Conservation (phyloP, 331 rosid species). For the Cydonia oblonga region DNA sequence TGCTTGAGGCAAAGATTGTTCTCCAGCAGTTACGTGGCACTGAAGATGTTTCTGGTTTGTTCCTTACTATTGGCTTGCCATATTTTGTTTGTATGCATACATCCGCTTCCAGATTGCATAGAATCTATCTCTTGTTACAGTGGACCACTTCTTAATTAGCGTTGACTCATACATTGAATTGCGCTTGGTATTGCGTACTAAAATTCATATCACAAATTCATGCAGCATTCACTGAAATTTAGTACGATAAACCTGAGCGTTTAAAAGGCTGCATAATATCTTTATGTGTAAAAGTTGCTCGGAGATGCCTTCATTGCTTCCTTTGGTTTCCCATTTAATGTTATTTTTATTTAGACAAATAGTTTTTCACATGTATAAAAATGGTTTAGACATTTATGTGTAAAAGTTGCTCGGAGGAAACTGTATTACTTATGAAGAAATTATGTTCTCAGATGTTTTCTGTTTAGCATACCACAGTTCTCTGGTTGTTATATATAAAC, state of each 20-base stretch:
- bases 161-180: not conserved
- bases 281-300: not conserved
- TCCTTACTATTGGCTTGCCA: not conserved
- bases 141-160: not conserved
- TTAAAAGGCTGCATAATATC: not conserved
- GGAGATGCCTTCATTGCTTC: not conserved
- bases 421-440: not conserved
- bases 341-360: not conserved
- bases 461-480: not conserved
- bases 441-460: not conserved
- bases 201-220: not conserved
- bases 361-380: not conserved
- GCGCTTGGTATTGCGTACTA: not conserved
- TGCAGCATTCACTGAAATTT: not conserved
- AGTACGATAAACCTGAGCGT: no score
- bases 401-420: not conserved
- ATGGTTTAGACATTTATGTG: not conserved
- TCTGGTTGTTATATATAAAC: not conserved
- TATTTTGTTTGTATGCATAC: no score
- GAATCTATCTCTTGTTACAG: no score
- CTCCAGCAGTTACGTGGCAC: slow-evolving; percentile 71
- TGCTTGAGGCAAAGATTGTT: slow-evolving; percentile 74
- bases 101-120: no score
- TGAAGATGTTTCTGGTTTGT: slow-evolving; percentile 78
- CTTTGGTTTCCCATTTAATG: not conserved